A percentile compares a stretch with the other conserved stretches of the same genome.
These are phyloP conservation scores for Plectranthus barbatus DNA, from an alignment of 257 asterid genomes.

Conservation along the genomic window DNA sequence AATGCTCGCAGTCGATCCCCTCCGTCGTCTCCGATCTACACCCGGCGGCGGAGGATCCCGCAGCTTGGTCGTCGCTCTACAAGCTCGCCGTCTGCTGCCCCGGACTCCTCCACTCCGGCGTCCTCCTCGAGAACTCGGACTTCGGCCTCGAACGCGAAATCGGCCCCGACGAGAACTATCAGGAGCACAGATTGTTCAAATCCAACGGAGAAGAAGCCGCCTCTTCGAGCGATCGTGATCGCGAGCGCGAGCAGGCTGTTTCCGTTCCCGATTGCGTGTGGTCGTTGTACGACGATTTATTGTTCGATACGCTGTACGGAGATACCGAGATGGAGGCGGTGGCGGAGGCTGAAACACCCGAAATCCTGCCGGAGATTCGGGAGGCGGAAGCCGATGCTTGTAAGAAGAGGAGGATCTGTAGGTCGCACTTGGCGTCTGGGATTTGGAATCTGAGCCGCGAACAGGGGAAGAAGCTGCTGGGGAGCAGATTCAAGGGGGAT, in stretches of 20 bases:
- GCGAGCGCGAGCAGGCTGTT: slow-evolving; percentile 14
- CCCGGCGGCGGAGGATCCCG: slow-evolving; percentile 26
- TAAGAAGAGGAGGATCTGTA: slow-evolving; percentile 38
- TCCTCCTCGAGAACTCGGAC: slow-evolving; percentile 77
- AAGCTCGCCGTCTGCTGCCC: slow-evolving; percentile 91
- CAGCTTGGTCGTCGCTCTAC: slow-evolving; percentile 73
- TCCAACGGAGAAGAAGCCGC: slow-evolving; percentile 13
- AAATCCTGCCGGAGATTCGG: slow-evolving; percentile 19
- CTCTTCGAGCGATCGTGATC: slow-evolving; percentile 24
- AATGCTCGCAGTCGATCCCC: slow-evolving; percentile 62
- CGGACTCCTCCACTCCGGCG: slow-evolving; percentile 77
- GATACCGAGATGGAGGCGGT: slow-evolving; percentile 33
- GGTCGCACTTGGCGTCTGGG: slow-evolving; percentile 51
- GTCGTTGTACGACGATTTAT: slow-evolving; percentile 81
- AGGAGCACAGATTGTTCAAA: background rate
- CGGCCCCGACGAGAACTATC: slow-evolving; percentile 60
- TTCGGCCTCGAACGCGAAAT: slow-evolving; percentile 92
- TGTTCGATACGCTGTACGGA: slow-evolving; percentile 59
- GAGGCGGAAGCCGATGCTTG: background rate
- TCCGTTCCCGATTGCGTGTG: slow-evolving; percentile 45
- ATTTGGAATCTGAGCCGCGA: slow-evolving; percentile 81
- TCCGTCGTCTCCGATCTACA: slow-evolving; percentile 73
- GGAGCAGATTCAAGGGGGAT: slow-evolving; percentile 76
- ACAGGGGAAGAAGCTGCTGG: slow-evolving; percentile 73
- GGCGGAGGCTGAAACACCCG: slow-evolving; percentile 18